Conservation (phyloP, 176 grass and related monocot genomes). For the Aegilops longissima region DNA sequence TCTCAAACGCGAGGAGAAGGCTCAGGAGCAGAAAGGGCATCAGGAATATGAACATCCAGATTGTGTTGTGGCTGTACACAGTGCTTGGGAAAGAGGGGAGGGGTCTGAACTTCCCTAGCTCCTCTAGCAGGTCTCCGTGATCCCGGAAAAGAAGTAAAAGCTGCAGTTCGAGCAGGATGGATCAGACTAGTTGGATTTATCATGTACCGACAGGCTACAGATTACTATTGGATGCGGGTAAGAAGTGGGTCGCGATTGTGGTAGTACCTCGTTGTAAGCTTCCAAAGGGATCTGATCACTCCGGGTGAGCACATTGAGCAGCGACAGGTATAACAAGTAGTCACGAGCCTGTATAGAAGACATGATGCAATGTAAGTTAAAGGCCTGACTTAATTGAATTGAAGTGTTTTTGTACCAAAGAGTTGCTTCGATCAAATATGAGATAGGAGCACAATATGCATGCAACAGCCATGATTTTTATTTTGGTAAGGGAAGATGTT, state of each 20-base stretch:
- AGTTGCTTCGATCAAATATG: not conserved
- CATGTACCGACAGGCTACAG: not conserved
- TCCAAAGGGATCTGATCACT: slow-evolving; percentile 51
- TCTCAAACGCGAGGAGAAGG: slow-evolving; percentile 51
- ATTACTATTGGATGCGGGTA: not conserved
- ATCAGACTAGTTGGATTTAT: slow-evolving; percentile 12
- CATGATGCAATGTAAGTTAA: not conserved
- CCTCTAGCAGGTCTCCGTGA: slow-evolving; percentile 51
- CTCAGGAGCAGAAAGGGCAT: slow-evolving; percentile 55
- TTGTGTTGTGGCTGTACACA: slow-evolving; percentile 33
- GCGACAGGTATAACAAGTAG: slow-evolving; percentile 60
- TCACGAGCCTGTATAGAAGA: slow-evolving; percentile 51
- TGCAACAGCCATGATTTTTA: not conserved
- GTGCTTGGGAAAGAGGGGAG: slow-evolving; percentile 32
- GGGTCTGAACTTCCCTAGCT: slow-evolving; percentile 57
- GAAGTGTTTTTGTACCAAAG: not conserved
- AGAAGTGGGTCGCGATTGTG: not conserved
- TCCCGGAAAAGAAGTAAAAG: slow-evolving; percentile 48
- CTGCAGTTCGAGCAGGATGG: slow-evolving; percentile 29
- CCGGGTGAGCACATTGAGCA: slow-evolving; percentile 59
- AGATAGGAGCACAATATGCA: not conserved
- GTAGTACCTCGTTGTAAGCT: slow-evolving; percentile 54
- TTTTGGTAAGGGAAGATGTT: not conserved
- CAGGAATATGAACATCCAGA: slow-evolving; percentile 55
- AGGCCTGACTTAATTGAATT: not conserved